Conservation (phyloP, 495 filamentous ascomycete species). For the Alectoria sarmentosa region DNA sequence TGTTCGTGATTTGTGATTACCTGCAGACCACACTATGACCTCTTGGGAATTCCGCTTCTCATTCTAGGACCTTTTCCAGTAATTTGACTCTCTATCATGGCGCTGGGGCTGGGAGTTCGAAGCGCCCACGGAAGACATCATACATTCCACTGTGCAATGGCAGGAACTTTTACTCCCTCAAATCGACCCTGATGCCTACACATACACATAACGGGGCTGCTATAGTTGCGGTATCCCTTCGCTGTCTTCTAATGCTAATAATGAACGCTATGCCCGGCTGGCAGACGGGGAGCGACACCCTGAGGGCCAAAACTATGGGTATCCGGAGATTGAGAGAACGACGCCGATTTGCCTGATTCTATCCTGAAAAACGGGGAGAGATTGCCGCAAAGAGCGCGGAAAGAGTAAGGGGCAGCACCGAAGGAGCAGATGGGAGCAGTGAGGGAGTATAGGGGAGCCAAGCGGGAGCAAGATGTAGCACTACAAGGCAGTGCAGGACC, state of each 20-base stretch:
- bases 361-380: background rate
- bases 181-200: background rate
- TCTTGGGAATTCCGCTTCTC: background rate
- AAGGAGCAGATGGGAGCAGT: no score
- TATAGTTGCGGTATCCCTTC: constrained; percentile 1
- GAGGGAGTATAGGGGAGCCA: no score
- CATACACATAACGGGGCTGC: background rate
- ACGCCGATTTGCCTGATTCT: background rate
- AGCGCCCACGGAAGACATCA: background rate
- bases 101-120: background rate
- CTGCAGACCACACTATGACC: background rate
- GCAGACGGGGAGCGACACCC: background rate
- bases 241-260: background rate
- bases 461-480: no score
- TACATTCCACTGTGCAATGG: background rate
- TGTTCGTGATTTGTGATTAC: background rate
- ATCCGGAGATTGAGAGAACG: background rate
- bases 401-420: no score
- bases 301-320: background rate
- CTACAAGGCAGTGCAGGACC: no score
- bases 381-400: background rate
- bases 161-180: background rate
- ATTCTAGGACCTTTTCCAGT: background rate
- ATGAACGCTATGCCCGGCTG: background rate
- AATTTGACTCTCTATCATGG: background rate